Evolutionary conservation across 1,139 yeast genomes (phyloP).

Genomic region (Yamadazyma oceani): DNA sequence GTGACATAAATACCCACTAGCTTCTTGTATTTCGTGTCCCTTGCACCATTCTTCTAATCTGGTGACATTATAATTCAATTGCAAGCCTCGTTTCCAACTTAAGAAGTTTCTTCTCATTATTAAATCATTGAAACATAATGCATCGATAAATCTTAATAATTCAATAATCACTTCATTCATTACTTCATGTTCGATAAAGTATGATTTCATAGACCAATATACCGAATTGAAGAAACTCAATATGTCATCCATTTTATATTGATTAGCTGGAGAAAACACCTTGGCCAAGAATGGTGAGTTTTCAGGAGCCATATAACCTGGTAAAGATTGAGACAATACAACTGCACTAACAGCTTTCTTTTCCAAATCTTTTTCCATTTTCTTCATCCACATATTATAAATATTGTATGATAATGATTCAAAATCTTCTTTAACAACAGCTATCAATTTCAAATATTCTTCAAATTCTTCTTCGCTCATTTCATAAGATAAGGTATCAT

Average conservation of each 20-base stretch:
- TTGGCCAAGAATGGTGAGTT: conserved; percentile 82
- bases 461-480: conserved; percentile 90
- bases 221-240: conserved; percentile 87
- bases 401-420: conserved; percentile 92
- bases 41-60: conserved; percentile 99
- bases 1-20: conserved; percentile 83
- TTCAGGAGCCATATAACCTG: conserved; percentile 94
- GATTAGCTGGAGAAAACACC: conserved; percentile 71
- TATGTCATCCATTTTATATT: conserved; percentile 93
- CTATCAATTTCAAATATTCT: conserved; percentile 85
- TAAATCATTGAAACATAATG: conserved; percentile 92
- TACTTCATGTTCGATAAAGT: conserved; percentile 82
- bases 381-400: conserved; percentile 97
- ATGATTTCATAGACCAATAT: conserved; percentile 91
- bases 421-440: conserved; percentile 91
- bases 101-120: conserved; percentile 92
- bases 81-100: conserved; percentile 98
- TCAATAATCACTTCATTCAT: conserved; percentile 85
- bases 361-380: conserved; percentile 86
- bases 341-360: conserved; percentile 94
- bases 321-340: conserved; percentile 89
- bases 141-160: conserved; percentile 83
- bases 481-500: conserved; percentile 74
- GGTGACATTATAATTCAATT: conserved; percentile 93
- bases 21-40: conserved; percentile 89